These are phyloP conservation scores for Citrus reticulata DNA, from an alignment of 345 rosid genomes.

Conservation along the genomic window DNA sequence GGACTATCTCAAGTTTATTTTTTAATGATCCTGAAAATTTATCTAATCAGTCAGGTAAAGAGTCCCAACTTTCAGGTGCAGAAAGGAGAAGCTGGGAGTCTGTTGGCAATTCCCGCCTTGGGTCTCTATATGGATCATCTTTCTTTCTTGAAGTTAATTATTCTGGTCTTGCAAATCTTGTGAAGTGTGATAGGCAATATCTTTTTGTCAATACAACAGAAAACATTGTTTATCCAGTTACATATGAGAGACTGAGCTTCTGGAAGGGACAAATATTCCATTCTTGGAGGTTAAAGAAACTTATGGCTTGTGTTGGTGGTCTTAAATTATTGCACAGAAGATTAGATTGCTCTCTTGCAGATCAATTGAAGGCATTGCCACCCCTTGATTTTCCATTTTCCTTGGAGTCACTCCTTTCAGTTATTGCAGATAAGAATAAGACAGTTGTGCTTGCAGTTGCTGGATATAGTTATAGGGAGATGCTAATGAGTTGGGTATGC, in stretches of 20 bases:
- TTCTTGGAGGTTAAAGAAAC: constrained; percentile 37
- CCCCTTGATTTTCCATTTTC: constrained; percentile 50
- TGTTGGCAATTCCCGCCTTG: constrained; percentile 67
- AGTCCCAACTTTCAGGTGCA: constrained; percentile 14
- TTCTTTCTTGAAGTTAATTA: constrained; percentile 40
- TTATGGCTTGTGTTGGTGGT: constrained; percentile 40
- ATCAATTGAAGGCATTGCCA: constrained; percentile 25
- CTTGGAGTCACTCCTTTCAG: constrained; percentile 61
- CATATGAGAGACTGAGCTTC: constrained; percentile 19
- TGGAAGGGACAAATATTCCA: constrained; percentile 31
- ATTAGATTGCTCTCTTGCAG: constrained; percentile 29
- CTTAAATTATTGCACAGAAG: constrained; percentile 27
- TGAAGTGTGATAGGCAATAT: constrained; percentile 51
- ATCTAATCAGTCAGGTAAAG: constrained; percentile 20
- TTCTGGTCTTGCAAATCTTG: constrained; percentile 44
- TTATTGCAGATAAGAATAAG: constrained; percentile 60
- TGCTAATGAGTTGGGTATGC: constrained; percentile 98
- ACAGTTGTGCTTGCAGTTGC: constrained; percentile 77
- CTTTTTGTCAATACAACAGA: constrained; percentile 35
- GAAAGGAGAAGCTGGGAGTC: constrained; percentile 67
- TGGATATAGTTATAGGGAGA: constrained; percentile 90
- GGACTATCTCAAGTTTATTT: constrained; percentile 50
- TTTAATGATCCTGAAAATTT: constrained; percentile 20
- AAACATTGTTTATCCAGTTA: constrained; percentile 17
- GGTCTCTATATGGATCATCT: constrained; percentile 58